A percentile compares a stretch with the other conserved stretches of the same genome.
Conservation (phyloP, 208 protist genomes). For the Wallacemonas sp. region DNA sequence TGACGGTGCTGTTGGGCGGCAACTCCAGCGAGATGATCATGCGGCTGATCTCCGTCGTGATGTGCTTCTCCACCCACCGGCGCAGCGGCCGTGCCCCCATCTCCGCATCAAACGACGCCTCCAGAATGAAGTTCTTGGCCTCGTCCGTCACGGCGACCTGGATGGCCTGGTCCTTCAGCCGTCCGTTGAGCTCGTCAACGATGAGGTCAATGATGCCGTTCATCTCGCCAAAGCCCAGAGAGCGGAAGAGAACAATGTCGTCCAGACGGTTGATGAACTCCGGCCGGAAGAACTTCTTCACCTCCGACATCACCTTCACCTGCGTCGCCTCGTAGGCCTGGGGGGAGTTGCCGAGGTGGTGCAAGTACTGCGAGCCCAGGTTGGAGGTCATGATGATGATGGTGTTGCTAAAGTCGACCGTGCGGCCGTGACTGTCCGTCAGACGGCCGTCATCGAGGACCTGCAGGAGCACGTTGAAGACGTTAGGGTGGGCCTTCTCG, state of each 20-base stretch:
- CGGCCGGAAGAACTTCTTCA: constrained; percentile 55
- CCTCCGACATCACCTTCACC: constrained; percentile 46
- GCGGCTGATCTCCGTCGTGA: constrained; percentile 87
- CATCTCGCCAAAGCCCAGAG: constrained; percentile 42
- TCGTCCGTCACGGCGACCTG: constrained; percentile 48
- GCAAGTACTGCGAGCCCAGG: constrained; percentile 83
- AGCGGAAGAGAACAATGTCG: constrained; percentile 68
- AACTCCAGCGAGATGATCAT: constrained; percentile 87
- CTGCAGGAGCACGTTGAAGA: constrained; percentile 95
- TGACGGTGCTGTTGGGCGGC: constrained; percentile 68
- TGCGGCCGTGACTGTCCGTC: constrained; percentile 93
- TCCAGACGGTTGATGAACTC: constrained; percentile 84
- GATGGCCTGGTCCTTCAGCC: constrained; percentile 69
- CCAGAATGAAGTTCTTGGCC: constrained; percentile 74
- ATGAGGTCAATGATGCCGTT: constrained; percentile 47
- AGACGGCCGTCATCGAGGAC: constrained; percentile 96
- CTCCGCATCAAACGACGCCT: constrained; percentile 73
- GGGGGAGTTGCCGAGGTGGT: constrained; percentile 41
- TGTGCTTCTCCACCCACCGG: constrained; percentile 87
- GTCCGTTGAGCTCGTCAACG: constrained; percentile 63
- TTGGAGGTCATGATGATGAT: constrained; percentile 96
- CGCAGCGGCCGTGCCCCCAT: constrained; percentile 92
- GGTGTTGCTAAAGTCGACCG: constrained; percentile 94
- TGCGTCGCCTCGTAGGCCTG: constrained; percentile 35
- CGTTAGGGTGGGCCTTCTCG: constrained; percentile 94